Evolutionary conservation across 176 grass and related monocot species (phyloP), one percentile per base, ranked within the genome.

Genomic region (Eleusine indica): DNA sequence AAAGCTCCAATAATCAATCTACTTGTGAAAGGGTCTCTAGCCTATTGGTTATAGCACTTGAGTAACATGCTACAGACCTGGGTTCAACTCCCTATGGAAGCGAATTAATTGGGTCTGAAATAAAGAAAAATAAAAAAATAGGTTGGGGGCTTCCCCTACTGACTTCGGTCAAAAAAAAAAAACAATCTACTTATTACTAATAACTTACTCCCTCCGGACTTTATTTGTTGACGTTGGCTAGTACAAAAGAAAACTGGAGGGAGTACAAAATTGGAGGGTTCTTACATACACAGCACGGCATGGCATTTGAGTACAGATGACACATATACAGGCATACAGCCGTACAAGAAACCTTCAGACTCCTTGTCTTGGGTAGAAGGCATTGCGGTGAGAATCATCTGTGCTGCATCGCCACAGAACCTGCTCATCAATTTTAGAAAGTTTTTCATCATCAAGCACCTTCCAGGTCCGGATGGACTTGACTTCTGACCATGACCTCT

Each of bases 381-480:
- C 37, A 29, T 30, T 73, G 7, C 73, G 41, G 32, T 74, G 7
- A 62, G 46, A 85, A 54, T 83, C 73, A 66, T 65, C 22, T 10
- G 48, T 46, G 16, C 10, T 56, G 39, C 57, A 0, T 62, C 80
- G 87, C 96, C 96, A 98, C 17, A 98, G 83, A 72, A 94, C 77
- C 78, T 98, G 96, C 60, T 94, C 89, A 42, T 96, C 93, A 58
- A 96, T 90, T 74, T 87, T 94, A 3, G 85, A 90, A 66, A 98
- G 88, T 44, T 83, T 83, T 54, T 86, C 85, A 84, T 95, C 85
- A 30, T 96, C 93, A 53, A 96, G 73, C 41, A 90, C 76, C 74
- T 98, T 98, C 96, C 96, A 95, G 6, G 91, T 95, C 47, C 63
- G 74, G 69, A 98, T 94, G 0, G 68, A 84, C 76, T 93, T 82